These are phyloP conservation scores for Petasospora fabianii DNA, from an alignment of 1,139 yeast genomes.

Conservation along the genomic window DNA sequence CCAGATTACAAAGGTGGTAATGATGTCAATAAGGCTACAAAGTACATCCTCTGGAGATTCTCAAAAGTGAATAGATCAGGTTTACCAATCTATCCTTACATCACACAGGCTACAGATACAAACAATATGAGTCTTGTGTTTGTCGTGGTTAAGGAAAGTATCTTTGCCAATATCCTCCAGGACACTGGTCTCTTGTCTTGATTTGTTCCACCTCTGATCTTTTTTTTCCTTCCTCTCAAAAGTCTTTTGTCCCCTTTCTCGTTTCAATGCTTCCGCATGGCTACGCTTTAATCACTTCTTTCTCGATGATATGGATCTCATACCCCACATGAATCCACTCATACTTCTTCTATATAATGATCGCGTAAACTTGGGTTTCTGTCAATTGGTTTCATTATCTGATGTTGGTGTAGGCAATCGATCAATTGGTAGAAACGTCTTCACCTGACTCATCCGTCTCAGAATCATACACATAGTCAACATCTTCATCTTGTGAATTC, in stretches of 20 bases:
- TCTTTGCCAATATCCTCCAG: constrained; percentile 75
- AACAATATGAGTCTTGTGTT: constrained; percentile 83
- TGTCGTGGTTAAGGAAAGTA: constrained; percentile 89
- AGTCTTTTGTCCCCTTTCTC: too few species aligned
- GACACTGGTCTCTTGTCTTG: constrained; percentile 74
- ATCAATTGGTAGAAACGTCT: too few species aligned
- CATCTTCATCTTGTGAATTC: not conserved
- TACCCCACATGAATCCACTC: too few species aligned
- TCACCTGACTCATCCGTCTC: too few species aligned
- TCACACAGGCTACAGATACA: constrained; percentile 94
- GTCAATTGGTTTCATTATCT: too few species aligned
- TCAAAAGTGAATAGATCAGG: constrained; percentile 82
- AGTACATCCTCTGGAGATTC: constrained; percentile 88
- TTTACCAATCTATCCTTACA: constrained; percentile 80
- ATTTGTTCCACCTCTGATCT: constrained; percentile 15
- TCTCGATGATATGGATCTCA: too few species aligned
- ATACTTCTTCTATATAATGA: too few species aligned
- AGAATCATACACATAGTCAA: too few species aligned
- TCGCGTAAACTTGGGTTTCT: too few species aligned
- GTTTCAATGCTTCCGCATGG: too few species aligned
- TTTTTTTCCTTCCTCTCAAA: not conserved
- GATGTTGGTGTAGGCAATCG: too few species aligned
- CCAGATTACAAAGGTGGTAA: constrained; percentile 89
- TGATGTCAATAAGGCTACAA: constrained; percentile 90
- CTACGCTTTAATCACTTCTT: too few species aligned